Evolutionary conservation across 352 stramenopile species (phyloP).

Genomic region (Globisporangium nagaii): DNA sequence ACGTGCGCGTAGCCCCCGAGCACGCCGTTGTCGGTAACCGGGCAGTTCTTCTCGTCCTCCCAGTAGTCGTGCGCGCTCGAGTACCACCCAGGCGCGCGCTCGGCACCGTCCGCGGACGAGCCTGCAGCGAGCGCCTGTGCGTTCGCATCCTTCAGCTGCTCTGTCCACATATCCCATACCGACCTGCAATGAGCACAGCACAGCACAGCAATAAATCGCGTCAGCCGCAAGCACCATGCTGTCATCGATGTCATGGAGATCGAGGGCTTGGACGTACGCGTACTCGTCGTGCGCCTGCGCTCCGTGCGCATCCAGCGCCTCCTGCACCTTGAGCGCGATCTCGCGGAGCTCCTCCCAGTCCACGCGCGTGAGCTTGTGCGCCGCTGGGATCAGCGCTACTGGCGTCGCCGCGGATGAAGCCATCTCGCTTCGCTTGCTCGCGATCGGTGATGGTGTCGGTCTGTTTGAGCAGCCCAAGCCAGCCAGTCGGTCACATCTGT

Average conservation of each 20-base stretch:
- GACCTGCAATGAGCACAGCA: slow-evolving; percentile 19
- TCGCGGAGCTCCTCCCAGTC: slow-evolving; percentile 52
- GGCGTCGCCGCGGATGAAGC: slow-evolving; percentile 7
- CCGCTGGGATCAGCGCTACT: slow-evolving; percentile 15
- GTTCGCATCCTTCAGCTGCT: slow-evolving; percentile 39
- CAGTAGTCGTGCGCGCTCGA: slow-evolving; percentile 71
- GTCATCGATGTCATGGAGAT: too few species aligned
- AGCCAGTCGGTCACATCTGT: background rate
- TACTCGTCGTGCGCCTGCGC: slow-evolving; percentile 57
- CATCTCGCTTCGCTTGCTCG: background rate
- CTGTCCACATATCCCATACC: slow-evolving; percentile 73
- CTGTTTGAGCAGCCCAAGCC: background rate
- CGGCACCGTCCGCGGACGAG: background rate
- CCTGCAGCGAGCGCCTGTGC: background rate
- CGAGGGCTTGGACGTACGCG: too few species aligned
- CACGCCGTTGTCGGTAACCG: slow-evolving; percentile 91
- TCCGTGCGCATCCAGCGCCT: slow-evolving; percentile 46
- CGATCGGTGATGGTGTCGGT: background rate
- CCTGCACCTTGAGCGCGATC: slow-evolving; percentile 51
- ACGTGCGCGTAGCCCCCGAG: slow-evolving; percentile 89
- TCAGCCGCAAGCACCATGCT: too few species aligned
- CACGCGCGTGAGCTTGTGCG: slow-evolving; percentile 25
- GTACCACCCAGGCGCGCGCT: slow-evolving; percentile 51
- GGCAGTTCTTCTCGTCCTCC: slow-evolving; percentile 89
- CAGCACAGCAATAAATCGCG: background rate